These are phyloP conservation scores for Pleurozium schreberi DNA, from an alignment of 225 moss, liverwort and hornwort genomes.

Conservation along the genomic window DNA sequence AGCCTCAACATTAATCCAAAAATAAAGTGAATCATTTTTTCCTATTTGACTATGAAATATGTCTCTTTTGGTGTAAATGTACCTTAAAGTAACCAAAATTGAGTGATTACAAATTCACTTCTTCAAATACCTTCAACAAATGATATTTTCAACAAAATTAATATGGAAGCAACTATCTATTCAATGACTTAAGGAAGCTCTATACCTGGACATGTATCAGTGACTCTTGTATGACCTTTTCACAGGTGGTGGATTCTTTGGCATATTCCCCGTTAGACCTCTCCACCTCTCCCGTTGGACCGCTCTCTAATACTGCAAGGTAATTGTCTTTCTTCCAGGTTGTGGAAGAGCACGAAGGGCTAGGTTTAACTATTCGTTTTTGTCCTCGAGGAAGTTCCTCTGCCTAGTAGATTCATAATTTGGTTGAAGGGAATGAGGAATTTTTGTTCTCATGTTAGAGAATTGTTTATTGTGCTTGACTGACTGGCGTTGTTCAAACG, in stretches of 20 bases:
- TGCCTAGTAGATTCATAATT: neutral
- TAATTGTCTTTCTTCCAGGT: neutral
- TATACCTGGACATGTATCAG: neutral
- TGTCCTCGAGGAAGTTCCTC: neutral
- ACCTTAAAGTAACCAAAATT: neutral
- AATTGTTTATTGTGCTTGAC: neutral
- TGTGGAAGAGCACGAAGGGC: neutral
- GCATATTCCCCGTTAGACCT: conserved; percentile 59
- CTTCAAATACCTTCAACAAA: neutral
- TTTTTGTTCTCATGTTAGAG: neutral
- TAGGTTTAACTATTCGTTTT: neutral
- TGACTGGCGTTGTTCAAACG: neutral
- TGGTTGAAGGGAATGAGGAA: neutral
- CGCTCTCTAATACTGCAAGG: conserved; percentile 92
- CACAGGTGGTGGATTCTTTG: conserved; percentile 83
- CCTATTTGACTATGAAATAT: neutral
- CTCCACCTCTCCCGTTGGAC: conserved; percentile 84
- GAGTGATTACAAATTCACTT: neutral
- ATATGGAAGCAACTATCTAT: neutral
- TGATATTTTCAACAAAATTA: neutral
- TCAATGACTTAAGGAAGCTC: neutral
- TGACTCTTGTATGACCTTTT: neutral
- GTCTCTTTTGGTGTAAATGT: neutral
- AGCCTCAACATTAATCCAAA: neutral
- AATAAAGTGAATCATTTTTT: neutral